These are phyloP conservation scores for Gastrodia elata DNA, from an alignment of 106 monocot genomes.

Conservation along the genomic window DNA sequence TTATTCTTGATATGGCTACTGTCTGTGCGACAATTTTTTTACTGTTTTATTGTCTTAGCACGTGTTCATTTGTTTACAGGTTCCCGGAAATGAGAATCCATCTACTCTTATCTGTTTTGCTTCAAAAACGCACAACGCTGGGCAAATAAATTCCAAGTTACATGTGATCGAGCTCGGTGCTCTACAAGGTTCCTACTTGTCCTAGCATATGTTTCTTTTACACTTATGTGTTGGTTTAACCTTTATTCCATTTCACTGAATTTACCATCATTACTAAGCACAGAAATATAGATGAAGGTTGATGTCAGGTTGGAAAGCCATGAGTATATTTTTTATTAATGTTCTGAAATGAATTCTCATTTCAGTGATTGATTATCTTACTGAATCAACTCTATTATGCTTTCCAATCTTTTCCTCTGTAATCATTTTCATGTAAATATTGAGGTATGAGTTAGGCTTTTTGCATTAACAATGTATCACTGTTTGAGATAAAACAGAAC, in stretches of 20 bases:
- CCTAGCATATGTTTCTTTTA: neutral
- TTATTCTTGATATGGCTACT: neutral
- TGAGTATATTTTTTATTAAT: neutral
- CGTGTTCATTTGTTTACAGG: conserved; percentile 25
- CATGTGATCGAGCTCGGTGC: conserved; percentile 99
- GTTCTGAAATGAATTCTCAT: neutral
- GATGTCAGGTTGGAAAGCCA: neutral
- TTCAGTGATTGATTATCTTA: neutral
- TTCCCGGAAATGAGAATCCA: conserved; percentile 75
- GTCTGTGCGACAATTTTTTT: neutral
- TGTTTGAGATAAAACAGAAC: too few species aligned
- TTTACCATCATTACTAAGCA: neutral
- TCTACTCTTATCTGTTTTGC: conserved; percentile 91
- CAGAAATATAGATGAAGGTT: neutral
- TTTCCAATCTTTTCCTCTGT: neutral
- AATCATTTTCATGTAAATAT: too few species aligned
- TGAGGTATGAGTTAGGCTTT: too few species aligned
- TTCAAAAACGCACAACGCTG: conserved; percentile 86
- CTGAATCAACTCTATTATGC: neutral
- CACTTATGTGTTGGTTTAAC: neutral
- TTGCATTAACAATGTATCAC: too few species aligned
- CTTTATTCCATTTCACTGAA: neutral
- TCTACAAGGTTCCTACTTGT: conserved; percentile 55
- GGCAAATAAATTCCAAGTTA: conserved; percentile 85
- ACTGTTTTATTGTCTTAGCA: neutral